Percentiles rank a stretch among this genome's conserved stretches.
Conservation (phyloP, 176 grass and related monocot genomes). For the Rhynchospora pubera region DNA sequence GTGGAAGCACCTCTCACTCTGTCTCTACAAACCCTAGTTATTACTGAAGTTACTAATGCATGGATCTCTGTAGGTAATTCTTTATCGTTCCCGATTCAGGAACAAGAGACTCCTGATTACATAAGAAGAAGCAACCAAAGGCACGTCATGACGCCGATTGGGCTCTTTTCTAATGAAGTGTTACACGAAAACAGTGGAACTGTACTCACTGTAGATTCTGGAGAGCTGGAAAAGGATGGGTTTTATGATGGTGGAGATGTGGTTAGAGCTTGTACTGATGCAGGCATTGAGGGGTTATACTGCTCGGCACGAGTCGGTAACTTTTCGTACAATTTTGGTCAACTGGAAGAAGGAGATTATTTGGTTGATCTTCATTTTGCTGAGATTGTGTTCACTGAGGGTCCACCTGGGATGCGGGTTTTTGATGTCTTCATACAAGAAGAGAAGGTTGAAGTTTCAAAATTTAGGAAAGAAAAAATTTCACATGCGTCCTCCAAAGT, state of each 20-base stretch:
- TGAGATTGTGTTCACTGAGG: conserved; percentile 29
- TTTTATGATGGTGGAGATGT: neutral
- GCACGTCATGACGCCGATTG: conserved; percentile 41
- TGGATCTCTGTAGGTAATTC: neutral
- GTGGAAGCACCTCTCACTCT: no score
- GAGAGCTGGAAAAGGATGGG: neutral
- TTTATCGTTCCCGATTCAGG: conserved; percentile 1
- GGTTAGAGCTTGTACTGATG: conserved; percentile 16
- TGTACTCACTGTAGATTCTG: conserved; percentile 6
- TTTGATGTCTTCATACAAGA: conserved; percentile 44
- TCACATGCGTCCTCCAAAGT: neutral
- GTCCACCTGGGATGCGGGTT: conserved; percentile 26
- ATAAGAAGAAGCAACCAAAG: conserved; percentile 42
- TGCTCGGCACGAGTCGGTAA: conserved; percentile 28
- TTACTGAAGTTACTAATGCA: neutral
- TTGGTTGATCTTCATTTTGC: conserved; percentile 37
- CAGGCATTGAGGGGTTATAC: conserved; percentile 25
- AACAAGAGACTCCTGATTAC: conserved; percentile 70
- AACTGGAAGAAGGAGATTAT: conserved; percentile 32
- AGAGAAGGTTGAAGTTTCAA: conserved; percentile 25
- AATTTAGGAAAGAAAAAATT: neutral
- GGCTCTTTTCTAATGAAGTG: conserved; percentile 43
- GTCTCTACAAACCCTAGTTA: neutral
- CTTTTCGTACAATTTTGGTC: conserved; percentile 17
- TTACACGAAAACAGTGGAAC: neutral